Conservation (phyloP, 2,329 filamentous ascomycete genomes). For the Drechslera avenae region DNA sequence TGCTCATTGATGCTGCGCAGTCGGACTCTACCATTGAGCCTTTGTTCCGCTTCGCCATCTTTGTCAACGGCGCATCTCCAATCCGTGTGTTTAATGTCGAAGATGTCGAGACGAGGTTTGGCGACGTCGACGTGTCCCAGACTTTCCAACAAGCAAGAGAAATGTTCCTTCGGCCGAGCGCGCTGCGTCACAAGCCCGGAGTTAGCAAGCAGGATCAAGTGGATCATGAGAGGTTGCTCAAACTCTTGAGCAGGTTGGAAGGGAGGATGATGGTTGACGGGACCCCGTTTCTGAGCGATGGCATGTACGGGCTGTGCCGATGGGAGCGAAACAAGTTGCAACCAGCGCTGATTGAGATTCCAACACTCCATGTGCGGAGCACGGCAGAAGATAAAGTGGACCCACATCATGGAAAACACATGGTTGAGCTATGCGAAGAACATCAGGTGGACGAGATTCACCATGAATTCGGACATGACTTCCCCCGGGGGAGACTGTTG, state of each 20-base stretch:
- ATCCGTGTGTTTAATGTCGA: neutral
- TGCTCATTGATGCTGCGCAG: neutral
- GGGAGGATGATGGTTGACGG: neutral
- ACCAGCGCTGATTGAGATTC: neutral
- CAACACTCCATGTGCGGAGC: neutral
- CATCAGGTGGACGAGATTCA: too few relatives aligned
- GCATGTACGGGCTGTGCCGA: neutral
- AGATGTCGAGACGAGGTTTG: neutral
- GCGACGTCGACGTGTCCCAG: neutral
- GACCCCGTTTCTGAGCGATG: neutral
- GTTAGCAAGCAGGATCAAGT: neutral
- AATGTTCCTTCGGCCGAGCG: slow-evolving; percentile 5
- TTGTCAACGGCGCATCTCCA: slow-evolving; percentile 1
- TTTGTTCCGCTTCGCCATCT: neutral
- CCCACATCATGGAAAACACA: slow-evolving; percentile 1
- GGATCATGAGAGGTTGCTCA: neutral
- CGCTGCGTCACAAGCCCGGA: slow-evolving; percentile 1
- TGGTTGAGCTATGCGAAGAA: slow-evolving; percentile 47
- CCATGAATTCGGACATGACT: too few relatives aligned
- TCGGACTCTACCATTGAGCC: neutral
- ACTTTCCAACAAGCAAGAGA: neutral
- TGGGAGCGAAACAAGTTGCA: neutral
- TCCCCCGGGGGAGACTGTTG: too few relatives aligned
- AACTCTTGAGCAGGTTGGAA: neutral
- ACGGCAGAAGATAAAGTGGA: neutral